Evolutionary conservation across 371 early-diverging fungal species (phyloP), one percentile per base, ranked within the genome.

Genomic region (Nematocida sp.): DNA sequence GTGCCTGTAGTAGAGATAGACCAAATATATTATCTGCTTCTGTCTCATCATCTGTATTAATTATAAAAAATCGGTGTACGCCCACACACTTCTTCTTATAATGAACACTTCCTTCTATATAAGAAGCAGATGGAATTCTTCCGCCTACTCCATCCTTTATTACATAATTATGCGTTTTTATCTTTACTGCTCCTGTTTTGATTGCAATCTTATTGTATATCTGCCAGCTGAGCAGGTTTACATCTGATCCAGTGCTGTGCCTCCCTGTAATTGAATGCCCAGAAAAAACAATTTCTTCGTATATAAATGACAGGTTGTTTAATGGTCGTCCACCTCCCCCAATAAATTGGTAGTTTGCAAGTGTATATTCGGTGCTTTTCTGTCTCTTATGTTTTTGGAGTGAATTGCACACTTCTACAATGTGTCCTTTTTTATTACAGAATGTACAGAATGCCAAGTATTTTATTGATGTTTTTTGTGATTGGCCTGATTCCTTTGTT

Each of bases 181-280:
- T 64, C 44, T 64, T 64, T 1, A 64, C 13, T 0, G 45, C 7
- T 5, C 23, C 42, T 64, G 64, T 64, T 42, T 64, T 64, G 0
- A 42, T 45, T 15, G 64, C 45, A 7, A 64, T 7, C 7, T 44
- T 45, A 45, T 45, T 33, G 64, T 64, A 64, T 2, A 64, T 23
- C 7, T 45, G 13, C 64, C 64, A 64, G 42, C 27, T 42, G 6
- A 64, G 18, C 13, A 64, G 7, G 64, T 45, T 64, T 42, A 64
- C 13, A 27, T 64, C 64, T 42, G 64, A 64, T 39, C 64, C 64
- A 15, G 64, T 64, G 64, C 64, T 64, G 64, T 64, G 64, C 23
- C 64, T 39, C 23, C 64, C 64, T 27, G 7, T 64, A 15, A 64
- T 7, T 20, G 64, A 13, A 42, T 64, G 33, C 44, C 64, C 64